Evolutionary conservation across 2,329 filamentous ascomycete genomes (phyloP).

Genomic region (Talaromyces albobiverticillius): DNA sequence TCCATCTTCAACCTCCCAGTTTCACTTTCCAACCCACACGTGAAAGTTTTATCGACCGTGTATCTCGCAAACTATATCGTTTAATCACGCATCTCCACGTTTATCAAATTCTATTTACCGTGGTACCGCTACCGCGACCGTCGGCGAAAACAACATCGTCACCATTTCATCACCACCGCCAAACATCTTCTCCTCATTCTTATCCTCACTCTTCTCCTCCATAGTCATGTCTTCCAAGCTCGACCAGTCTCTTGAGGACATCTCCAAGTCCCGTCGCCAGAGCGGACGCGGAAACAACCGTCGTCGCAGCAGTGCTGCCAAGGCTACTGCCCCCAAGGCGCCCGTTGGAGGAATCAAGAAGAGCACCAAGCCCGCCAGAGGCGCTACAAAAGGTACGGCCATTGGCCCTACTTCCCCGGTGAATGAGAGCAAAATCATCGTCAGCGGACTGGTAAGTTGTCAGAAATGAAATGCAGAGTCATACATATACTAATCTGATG

Average conservation of each 20-base stretch:
- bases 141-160: neutral
- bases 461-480: neutral
- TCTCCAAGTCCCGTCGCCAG: conserved; percentile 73
- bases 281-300: conserved; percentile 45
- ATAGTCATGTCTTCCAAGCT: conserved; percentile 85
- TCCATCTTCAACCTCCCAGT: no score
- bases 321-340: conserved; percentile 52
- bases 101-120: no score
- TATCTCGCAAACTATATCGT: neutral
- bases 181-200: conserved; percentile 5
- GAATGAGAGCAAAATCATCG: conserved; percentile 92
- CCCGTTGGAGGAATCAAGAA: conserved; percentile 87
- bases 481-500: conserved; percentile 46
- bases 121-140: neutral
- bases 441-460: conserved; percentile 88
- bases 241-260: conserved; percentile 95
- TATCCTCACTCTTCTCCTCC: conserved; percentile 11
- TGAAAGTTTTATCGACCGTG: neutral
- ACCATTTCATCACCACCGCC: neutral
- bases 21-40: no score
- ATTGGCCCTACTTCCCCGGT: conserved; percentile 60
- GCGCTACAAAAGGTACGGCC: conserved; percentile 53
- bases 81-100: no score
- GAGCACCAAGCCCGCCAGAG: conserved; percentile 54
- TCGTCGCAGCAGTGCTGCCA: conserved; percentile 40